phyloP scores from a whole-genome alignment of 2,329 filamentous ascomycete genomes.

The Colletotrichum sidae region DNA sequence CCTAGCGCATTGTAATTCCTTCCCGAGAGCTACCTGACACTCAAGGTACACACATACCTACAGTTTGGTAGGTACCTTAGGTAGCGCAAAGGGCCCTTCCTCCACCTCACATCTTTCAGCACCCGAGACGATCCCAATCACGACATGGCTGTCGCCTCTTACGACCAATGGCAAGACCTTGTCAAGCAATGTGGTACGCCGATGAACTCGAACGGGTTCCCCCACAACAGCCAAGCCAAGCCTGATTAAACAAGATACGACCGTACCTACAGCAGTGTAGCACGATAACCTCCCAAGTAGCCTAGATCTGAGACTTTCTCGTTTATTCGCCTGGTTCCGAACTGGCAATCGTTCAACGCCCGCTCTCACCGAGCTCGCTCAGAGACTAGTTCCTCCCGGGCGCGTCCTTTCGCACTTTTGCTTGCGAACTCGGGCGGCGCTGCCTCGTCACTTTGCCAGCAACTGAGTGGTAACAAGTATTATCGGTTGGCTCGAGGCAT shows the following conservation, averaged over 20 bases:
- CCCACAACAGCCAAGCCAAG: conserved; percentile 4
- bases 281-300: conserved; percentile 13
- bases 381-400: conserved; percentile 24
- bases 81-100: not conserved
- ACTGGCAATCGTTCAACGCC: conserved; percentile 1
- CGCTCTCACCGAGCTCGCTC: conserved; percentile 14
- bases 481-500: conserved; percentile 8
- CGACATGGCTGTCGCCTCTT: conserved; percentile 17
- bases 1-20: too few species aligned
- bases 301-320: conserved; percentile 1
- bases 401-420: conserved; percentile 11
- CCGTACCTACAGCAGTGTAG: not conserved
- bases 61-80: not conserved
- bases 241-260: conserved; percentile 3
- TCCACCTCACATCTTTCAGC: not conserved
- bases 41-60: not conserved
- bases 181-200: conserved; percentile 28
- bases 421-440: conserved; percentile 4
- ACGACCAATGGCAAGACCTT: conserved; percentile 24
- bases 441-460: conserved; percentile 1
- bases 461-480: not conserved
- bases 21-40: not conserved
- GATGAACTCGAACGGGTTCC: conserved; percentile 16
- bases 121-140: conserved; percentile 3
- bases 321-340: conserved; percentile 3